Conservation (phyloP, 1,284 basidiomycete species). For the Irpex sp. region DNA sequence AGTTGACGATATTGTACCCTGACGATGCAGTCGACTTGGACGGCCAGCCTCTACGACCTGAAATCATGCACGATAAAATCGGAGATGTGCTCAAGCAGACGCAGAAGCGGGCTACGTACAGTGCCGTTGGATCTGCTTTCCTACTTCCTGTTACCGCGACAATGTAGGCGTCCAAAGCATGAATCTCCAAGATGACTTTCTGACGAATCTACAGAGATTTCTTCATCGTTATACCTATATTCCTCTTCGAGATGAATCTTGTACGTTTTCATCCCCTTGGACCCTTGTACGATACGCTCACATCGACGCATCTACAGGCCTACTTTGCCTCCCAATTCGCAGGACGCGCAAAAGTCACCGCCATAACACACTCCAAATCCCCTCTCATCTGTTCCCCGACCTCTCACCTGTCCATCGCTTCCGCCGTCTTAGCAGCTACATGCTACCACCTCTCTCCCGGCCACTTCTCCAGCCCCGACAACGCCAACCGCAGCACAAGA, state of each 20-base stretch:
- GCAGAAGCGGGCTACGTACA: neutral
- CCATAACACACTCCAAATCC: neutral
- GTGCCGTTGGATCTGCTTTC: neutral
- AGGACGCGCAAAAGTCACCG: neutral
- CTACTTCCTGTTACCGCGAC: neutral
- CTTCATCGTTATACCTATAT: neutral
- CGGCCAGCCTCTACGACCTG: neutral
- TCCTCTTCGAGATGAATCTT: neutral
- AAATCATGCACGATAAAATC: neutral
- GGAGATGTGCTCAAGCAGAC: neutral
- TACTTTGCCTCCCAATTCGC: neutral
- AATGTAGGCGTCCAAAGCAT: neutral
- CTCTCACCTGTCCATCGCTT: neutral
- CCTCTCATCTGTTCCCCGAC: neutral
- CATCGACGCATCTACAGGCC: neutral
- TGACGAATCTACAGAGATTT: neutral
- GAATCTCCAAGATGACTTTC: neutral
- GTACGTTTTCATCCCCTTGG: neutral
- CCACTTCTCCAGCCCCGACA: neutral
- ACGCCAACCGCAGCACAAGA: neutral
- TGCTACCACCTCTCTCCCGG: neutral
- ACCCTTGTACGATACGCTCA: no score
- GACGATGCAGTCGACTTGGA: neutral
- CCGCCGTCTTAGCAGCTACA: neutral
- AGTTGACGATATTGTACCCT: neutral